Evolutionary conservation across 1,139 yeast genomes (phyloP), one percentile per base, ranked within the genome.

Genomic region (Kodamaea sp.): DNA sequence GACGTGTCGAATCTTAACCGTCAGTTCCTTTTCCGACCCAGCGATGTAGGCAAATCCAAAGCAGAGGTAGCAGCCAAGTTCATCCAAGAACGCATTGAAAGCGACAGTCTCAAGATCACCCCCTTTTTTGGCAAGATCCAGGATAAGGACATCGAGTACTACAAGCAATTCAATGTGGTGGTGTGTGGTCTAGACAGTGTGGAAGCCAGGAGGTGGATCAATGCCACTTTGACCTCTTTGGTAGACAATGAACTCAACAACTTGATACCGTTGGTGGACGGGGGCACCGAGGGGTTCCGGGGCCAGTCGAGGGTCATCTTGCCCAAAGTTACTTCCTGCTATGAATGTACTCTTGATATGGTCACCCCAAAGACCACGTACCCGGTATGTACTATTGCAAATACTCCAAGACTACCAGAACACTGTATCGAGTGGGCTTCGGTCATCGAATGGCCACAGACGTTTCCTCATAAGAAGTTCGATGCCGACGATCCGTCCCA

Each of bases 381-480:
- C 50, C 97, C 98, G 1, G 82, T 92, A 41, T 92, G 98, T 60
- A 92, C 98, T 1, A 83, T 92, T 35, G 95, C 97, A 7, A 86
- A 89, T 43, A 89, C 95, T 4, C 98, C 98, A 7, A 64, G 98
- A 42, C 63, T 88, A 10, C 94, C 97, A 0, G 97, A 92, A 51
- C 98, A 92, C 60, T 89, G 97, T 53, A 82, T 92, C 13, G 96
- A 89, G 56, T 92, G 95, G 87, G 94, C 94, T 2, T 77, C 81
- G 42, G 83, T 81, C 29, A 63, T 88, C 8, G 83, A 80, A 48
- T 87, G 96, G 95, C 83, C 83, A 1, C 62, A 68, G 29, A 43
- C 50, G 3, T 73, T 74, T 42, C 71, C 76, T 1, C 65, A 57
- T 21, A 49, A 47, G 22, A 66, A 64, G 39, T 73, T 84, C 36